These are phyloP conservation scores for Pythium aristosporum DNA, from an alignment of 352 stramenopile species.

Conservation along the genomic window DNA sequence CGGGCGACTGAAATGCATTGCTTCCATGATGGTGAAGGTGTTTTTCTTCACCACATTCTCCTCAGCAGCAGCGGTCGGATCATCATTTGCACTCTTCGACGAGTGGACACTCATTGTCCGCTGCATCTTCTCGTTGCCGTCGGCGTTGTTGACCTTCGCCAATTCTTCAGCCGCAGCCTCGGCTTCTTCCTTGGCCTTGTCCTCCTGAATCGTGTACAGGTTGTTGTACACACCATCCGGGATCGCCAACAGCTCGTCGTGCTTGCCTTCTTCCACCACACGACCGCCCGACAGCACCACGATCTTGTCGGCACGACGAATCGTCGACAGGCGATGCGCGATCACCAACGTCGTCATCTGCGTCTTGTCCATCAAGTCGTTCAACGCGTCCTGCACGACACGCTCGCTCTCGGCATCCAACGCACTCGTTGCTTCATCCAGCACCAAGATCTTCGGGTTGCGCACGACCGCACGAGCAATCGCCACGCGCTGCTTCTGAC, in stretches of 20 bases:
- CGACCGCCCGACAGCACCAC: constrained; percentile 33
- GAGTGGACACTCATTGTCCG: constrained; percentile 56
- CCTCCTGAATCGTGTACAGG: constrained; percentile 65
- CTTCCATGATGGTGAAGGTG: constrained; percentile 35
- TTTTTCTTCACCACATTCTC: constrained; percentile 46
- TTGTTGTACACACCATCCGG: constrained; percentile 77
- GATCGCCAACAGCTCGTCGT: constrained; percentile 43
- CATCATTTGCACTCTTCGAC: constrained; percentile 24
- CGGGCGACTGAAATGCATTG: constrained; percentile 27
- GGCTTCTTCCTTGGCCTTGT: not conserved
- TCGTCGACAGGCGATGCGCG: constrained; percentile 48
- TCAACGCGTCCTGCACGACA: constrained; percentile 43
- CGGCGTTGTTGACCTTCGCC: constrained; percentile 77
- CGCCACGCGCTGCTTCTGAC: constrained; percentile 38
- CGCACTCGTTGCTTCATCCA: constrained; percentile 51
- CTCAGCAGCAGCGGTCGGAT: constrained; percentile 1
- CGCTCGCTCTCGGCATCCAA: constrained; percentile 50
- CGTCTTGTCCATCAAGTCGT: constrained; percentile 31
- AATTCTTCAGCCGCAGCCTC: constrained; percentile 26
- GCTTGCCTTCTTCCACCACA: constrained; percentile 38
- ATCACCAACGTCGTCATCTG: constrained; percentile 65
- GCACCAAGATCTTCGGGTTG: constrained; percentile 41
- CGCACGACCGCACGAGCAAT: too few species aligned
- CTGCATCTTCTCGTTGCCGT: constrained; percentile 72
- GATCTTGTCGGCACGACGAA: constrained; percentile 49